Base-by-base conservation (phyloP, 2,329 filamentous ascomycete species). In the Colletotrichum cordylinicola region DNA sequence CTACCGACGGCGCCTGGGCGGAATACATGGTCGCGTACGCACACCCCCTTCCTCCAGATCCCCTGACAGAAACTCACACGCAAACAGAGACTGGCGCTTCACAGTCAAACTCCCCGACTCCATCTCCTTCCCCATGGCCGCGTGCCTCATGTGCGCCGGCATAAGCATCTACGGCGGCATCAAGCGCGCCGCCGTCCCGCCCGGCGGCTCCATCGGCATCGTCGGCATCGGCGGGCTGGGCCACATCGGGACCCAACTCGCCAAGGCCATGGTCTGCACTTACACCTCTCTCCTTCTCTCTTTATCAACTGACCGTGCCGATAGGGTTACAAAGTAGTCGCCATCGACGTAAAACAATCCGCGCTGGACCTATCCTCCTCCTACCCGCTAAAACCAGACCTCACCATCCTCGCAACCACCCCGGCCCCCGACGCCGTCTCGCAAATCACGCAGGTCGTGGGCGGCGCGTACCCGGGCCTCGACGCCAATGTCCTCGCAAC, bases 401-500 rank as follows among this genome's bases (percentile, higher is more conserved):
- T 64, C 13, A 80, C 80, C 76, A 80, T 83, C 78, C 79, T 82
- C 4, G 65, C 81, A 18, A 82, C 81, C 9, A 67, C 77, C 33
- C 77, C 72, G 18, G 76, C 80, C 7, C 29, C 76, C 24, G 79
- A 82, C 43, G 81, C 58, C 21, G n/a, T 70, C 27, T 9, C 29
- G 21, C 16, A 56, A 15, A 77, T 78, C 27, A 21, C 70, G 33
- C 24, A 24, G 12, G 56, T 29, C 29, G 65, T 67, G 4, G 8
- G 27, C 21, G 58, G 68, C 16, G 39, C 16, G 21, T 77, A 76
- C 12, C 74, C 74, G 1, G 77, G 77, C 12, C 70, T 78, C n/a
- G 74, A 78, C 37, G 77, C 77, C 16, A 43, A 67, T 4, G 71
- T 78, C n/a, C 67, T 78, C 9, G 74, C 77, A 0, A 78, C 77